phyloP scores from a whole-genome alignment of 305 asterid genomes.

The Ruellia speciosa region DNA sequence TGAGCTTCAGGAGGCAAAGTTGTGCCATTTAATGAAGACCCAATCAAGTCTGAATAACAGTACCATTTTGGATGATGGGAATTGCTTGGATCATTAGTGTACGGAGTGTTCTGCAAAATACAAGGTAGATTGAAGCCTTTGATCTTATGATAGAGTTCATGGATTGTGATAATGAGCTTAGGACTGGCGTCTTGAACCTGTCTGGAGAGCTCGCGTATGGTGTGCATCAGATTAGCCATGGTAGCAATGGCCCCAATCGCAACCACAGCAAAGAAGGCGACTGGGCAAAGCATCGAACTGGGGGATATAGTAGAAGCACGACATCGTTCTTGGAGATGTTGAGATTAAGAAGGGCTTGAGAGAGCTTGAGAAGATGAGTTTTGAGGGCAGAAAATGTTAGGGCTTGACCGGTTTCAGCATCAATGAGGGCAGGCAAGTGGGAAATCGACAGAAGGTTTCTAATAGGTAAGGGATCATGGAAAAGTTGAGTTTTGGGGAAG shows the following conservation, averaged over 20 bases:
- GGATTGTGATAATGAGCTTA: constrained; percentile 31
- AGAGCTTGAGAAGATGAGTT: constrained; percentile 23
- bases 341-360: constrained; percentile 22
- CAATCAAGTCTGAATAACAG: constrained; percentile 18
- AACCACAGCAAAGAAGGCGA: constrained; percentile 25
- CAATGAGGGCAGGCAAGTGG: constrained; percentile 25
- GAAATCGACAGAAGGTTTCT: constrained; percentile 22
- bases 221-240: constrained; percentile 26
- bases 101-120: constrained; percentile 15
- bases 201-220: too few relatives aligned
- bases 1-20: constrained; percentile 12
- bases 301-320: constrained; percentile 28
- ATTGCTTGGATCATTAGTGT: not conserved
- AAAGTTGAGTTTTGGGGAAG: constrained; percentile 22
- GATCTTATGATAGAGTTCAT: constrained; percentile 25
- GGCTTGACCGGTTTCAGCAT: constrained; percentile 27
- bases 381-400: constrained; percentile 24
- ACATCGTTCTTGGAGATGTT: constrained; percentile 30
- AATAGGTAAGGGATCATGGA: constrained; percentile 30
- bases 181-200: constrained; percentile 30
- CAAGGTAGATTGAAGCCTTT: constrained; percentile 23
- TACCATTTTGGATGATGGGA: not conserved
- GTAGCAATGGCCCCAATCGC: constrained; percentile 32
- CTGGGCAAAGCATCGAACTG: constrained; percentile 30
- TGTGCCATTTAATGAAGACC: not conserved